These are phyloP conservation scores for Amaranthus cruentus DNA, from an alignment of 148 eudicot species.

Conservation along the genomic window DNA sequence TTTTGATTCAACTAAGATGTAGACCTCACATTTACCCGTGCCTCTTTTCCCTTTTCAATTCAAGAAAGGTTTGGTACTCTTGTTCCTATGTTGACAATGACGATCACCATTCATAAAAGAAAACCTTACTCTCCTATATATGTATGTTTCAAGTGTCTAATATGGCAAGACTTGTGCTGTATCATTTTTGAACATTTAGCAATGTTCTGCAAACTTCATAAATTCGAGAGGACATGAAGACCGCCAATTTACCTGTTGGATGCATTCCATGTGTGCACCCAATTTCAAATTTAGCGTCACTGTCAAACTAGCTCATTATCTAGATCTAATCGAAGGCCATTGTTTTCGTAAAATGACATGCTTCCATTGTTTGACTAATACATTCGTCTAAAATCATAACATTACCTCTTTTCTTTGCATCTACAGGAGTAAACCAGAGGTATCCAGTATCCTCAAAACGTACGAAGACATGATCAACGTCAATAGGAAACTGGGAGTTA, in stretches of 20 bases:
- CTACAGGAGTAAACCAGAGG: conserved; percentile 23
- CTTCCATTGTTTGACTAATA: not conserved
- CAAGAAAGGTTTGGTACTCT: too few species aligned
- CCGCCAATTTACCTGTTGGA: not conserved
- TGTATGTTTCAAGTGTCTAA: too few species aligned
- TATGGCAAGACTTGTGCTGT: too few species aligned
- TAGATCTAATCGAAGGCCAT: not conserved
- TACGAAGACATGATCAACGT: conserved; percentile 1
- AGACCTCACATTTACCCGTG: too few species aligned
- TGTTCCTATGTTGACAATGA: too few species aligned
- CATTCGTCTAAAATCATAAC: not conserved
- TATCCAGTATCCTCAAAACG: not conserved
- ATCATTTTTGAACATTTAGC: too few species aligned
- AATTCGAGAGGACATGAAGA: not conserved
- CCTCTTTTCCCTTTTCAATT: too few species aligned
- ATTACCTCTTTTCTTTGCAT: not conserved
- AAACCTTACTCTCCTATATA: too few species aligned
- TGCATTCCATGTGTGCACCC: not conserved
- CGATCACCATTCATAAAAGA: too few species aligned
- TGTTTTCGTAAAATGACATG: not conserved
- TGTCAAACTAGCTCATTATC: not conserved
- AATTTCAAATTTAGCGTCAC: not conserved
- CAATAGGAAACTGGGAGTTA: not conserved
- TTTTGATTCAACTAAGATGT: too few species aligned
- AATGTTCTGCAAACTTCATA: too few species aligned